These are phyloP conservation scores for Oidiodendron maius DNA, from an alignment of 495 filamentous ascomycete species.

Conservation along the genomic window DNA sequence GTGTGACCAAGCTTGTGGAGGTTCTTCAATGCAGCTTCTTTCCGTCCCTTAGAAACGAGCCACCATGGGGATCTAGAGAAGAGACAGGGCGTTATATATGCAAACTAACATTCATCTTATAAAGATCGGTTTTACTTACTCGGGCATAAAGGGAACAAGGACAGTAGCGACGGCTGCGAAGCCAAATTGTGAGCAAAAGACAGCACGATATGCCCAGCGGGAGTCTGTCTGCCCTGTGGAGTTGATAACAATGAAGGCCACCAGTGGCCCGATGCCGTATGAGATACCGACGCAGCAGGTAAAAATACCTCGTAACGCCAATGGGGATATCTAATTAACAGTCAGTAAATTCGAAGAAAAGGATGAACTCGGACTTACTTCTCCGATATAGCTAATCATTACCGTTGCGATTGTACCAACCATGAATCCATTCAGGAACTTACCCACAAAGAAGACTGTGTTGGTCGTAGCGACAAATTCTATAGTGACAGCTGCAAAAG, in stretches of 20 bases:
- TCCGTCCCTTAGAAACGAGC: constrained; percentile 24
- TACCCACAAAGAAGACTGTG: constrained; percentile 26
- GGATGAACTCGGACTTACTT: constrained; percentile 4
- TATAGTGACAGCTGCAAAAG: constrained; percentile 22
- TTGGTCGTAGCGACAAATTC: constrained; percentile 26
- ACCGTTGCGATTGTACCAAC: constrained; percentile 22
- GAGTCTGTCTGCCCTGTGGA: constrained; percentile 17
- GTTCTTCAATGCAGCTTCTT: constrained; percentile 27
- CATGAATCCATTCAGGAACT: constrained; percentile 27
- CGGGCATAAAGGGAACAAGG: constrained; percentile 17
- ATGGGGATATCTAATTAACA: constrained; percentile 16
- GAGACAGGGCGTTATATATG: too few relatives aligned
- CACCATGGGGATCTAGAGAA: constrained; percentile 12
- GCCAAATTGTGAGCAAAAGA: constrained; percentile 26
- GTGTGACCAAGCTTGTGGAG: constrained; percentile 17
- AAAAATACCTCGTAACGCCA: constrained; percentile 24
- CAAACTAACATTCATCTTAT: too few relatives aligned
- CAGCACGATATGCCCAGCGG: constrained; percentile 28
- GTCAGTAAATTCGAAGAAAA: neutral
- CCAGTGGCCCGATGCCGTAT: constrained; percentile 24
- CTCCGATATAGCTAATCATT: constrained; percentile 25
- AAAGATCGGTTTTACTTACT: too few relatives aligned
- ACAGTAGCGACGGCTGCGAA: constrained; percentile 19
- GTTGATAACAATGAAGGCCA: constrained; percentile 24
- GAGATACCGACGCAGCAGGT: constrained; percentile 21